Percentiles rank a stretch among this genome's conserved stretches.
Evolutionary conservation across 352 stramenopile genomes (phyloP).

Genomic region (Phytopythium aichiense): DNA sequence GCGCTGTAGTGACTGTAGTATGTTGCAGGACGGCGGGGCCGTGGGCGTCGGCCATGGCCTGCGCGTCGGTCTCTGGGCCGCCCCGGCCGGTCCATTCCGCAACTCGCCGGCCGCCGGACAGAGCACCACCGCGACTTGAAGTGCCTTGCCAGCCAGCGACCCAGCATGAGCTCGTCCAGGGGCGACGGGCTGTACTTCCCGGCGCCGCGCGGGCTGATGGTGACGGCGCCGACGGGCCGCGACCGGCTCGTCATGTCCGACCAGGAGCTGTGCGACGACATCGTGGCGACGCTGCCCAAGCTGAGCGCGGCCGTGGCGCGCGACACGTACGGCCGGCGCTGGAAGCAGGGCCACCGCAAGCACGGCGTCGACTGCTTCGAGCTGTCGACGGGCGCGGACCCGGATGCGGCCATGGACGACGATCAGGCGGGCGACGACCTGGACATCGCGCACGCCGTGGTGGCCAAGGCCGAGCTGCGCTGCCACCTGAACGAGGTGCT

Average conservation of each 20-base stretch:
- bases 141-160: too few relatives aligned
- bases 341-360: slow-evolving; percentile 30
- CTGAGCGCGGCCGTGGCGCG: slow-evolving; percentile 20
- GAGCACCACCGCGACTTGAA: not conserved
- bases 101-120: not conserved
- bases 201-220: slow-evolving; percentile 19
- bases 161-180: slow-evolving; percentile 19
- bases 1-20: too few relatives aligned
- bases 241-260: slow-evolving; percentile 32
- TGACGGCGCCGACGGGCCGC: slow-evolving; percentile 21
- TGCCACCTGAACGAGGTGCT: slow-evolving; percentile 62
- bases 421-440: slow-evolving; percentile 16
- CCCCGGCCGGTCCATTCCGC: not conserved
- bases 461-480: slow-evolving; percentile 39
- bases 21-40: too few relatives aligned
- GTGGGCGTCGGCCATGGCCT: not conserved
- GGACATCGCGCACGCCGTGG: slow-evolving; percentile 38
- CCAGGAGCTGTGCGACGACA: slow-evolving; percentile 35
- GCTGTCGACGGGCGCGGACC: slow-evolving; percentile 19
- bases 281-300: slow-evolving; percentile 34
- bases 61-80: not conserved
- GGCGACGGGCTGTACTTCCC: slow-evolving; percentile 14
- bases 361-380: slow-evolving; percentile 45
- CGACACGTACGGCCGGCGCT: slow-evolving; percentile 42
- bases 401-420: slow-evolving; percentile 12